Evolutionary conservation across 2,329 filamentous ascomycete genomes (phyloP).

Genomic region (Trichoderma citrinoviride): DNA sequence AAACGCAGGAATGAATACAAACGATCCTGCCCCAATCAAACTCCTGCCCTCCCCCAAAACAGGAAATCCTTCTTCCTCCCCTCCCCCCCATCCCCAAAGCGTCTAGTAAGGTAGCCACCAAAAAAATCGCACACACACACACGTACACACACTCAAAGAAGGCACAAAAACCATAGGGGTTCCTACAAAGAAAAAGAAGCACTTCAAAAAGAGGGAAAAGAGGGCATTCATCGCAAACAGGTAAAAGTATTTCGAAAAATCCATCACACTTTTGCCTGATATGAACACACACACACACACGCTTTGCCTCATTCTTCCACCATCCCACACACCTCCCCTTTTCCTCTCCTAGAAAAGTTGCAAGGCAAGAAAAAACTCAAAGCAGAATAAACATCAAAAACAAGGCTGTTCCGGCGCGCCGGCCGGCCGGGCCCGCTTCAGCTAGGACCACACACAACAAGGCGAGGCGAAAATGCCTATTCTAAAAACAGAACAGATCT

Average conservation of each 20-base stretch:
- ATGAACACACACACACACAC: too few species aligned
- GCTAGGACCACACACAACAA: conserved; percentile 3
- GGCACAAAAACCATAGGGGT: too few species aligned
- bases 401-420: background rate
- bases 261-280: too few species aligned
- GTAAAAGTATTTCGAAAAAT: conserved; percentile 7
- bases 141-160: too few species aligned
- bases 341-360: too few species aligned
- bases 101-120: too few species aligned
- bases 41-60: conserved; percentile 19
- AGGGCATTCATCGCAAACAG: conserved; percentile 14
- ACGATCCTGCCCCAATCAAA: conserved; percentile 22
- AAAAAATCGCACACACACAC: too few species aligned
- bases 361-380: background rate
- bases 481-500: background rate
- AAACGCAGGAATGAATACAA: background rate
- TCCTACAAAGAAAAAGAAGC: background rate
- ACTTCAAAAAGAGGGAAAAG: background rate
- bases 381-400: background rate
- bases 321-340: too few species aligned
- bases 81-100: background rate
- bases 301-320: too few species aligned
- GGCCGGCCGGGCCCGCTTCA: background rate
- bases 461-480: conserved; percentile 20
- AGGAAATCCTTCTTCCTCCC: conserved; percentile 21